Evolutionary conservation across 1,139 yeast species (phyloP), one percentile per base, ranked within the genome.

Genomic region (Hanseniaspora gamundiae): DNA sequence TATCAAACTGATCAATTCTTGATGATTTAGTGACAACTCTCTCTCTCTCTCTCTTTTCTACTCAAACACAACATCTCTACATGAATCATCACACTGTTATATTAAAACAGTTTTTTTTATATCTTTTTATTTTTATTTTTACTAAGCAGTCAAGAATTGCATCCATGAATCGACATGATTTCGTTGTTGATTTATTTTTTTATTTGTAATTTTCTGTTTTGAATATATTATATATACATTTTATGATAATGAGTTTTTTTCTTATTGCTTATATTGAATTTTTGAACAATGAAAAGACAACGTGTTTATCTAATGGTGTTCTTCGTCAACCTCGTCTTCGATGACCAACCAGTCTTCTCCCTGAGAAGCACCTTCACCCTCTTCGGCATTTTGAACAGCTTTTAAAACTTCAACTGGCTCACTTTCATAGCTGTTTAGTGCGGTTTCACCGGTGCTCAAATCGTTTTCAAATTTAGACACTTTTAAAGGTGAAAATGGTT

Each of bases 331-430:
- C 51, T 78, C 83, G 69, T 80, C 88, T 68, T 75, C 91, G 67
- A 80, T 80, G 49, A 80, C 88, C 57, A 80, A 76, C 87, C 87
- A 80, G 70, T 83, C 88, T 66, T 82, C 94, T 57, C 74, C 65
- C 13, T 17, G 20, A 42, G 58, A 64, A 42, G 55, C 59, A 46
- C 64, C 61, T 50, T 63, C 70, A 47, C 67, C 73, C 46, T 70
- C 69, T 49, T 70, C 68, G 40, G 69, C 67, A 52, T 69, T 66
- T 47, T 64, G 65, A 43, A 67, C 58, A 42, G 69, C 60, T 40
- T 66, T 64, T 51, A 59, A 62, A 53, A 83, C 82, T 64, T 85
- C 94, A 52, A 87, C 96, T 49, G 76, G 74, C 48, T 80, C 70
- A 44, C 77, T 52, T 62, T 82, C 91, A 71, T 88, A 88, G 51